Evolutionary conservation across 2,329 filamentous ascomycete genomes (phyloP), one percentile per base, ranked within the genome.

Genomic region (Malbranchea cinnamomea): DNA sequence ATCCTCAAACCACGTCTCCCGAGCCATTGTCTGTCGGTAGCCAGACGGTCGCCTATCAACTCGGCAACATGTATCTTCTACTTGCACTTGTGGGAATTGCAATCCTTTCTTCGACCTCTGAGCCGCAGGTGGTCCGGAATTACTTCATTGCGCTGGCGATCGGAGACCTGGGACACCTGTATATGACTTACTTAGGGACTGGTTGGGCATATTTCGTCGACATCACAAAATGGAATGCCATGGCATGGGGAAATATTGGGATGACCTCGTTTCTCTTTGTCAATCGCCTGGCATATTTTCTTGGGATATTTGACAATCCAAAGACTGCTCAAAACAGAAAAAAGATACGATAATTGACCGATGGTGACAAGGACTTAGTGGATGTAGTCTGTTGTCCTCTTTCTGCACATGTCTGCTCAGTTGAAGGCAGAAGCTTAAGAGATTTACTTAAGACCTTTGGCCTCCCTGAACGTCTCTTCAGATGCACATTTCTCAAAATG

Each of bases 201-300:
- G 76, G 73, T 6, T 59, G 58, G 46, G 60, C 67, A 6, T 55
- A 54, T 19, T 62, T 69, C 26, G 37, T 67, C 25, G 63, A 71
- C 40, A 52, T 76, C 7, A 52, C 44, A 4, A 54, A 50, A 13
- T 83, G 78, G 78, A 82, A 80, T 48, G 57, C 65, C 19, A 67
- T 77, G 59, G 67, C 73, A n/a, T 79, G 72, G 70, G 78, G 78
- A 2, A 83, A 83, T 43, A 62, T 84, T 37, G 74, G 66, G 5
- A 62, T 65, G 28, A 81, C 77, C 15, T 67, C 52, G 0, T 68
- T 70, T 31, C 53, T 79, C 17, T 71, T 71, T 32, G 31, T 65
- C 15, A 66, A 66, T 33, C 61, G 74, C 24, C 56, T 65, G 11
- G 54, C 62, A 10, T 78, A 76, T 47, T 53, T 79, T 4, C 33